phyloP scores from a whole-genome alignment of 108 stramenopile species.

The Ochromonas danica region DNA sequence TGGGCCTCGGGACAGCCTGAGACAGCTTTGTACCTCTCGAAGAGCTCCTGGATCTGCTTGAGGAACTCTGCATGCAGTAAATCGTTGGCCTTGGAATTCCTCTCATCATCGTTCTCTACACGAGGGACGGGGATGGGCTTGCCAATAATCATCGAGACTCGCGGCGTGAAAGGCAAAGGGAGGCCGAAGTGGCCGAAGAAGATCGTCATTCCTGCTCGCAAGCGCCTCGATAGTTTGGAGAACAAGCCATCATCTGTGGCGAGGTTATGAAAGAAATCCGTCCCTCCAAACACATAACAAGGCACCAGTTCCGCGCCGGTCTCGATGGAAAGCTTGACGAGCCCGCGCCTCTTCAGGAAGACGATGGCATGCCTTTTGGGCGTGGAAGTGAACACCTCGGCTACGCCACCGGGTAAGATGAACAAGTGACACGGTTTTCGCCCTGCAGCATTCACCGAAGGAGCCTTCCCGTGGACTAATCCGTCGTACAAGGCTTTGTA shows the following conservation, averaged over 20 bases:
- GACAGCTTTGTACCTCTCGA: constrained; percentile 31
- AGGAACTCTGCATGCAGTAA: background rate
- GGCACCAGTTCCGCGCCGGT: background rate
- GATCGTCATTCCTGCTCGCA: constrained; percentile 8
- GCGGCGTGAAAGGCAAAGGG: constrained; percentile 22
- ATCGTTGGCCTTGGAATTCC: background rate
- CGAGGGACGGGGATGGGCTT: background rate
- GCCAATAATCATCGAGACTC: constrained; percentile 7
- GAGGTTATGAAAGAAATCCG: constrained; percentile 33
- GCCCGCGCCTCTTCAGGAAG: background rate
- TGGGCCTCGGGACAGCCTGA: constrained; percentile 28
- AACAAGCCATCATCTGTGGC: constrained; percentile 23
- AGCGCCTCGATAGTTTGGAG: background rate
- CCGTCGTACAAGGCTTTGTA: constrained; percentile 27
- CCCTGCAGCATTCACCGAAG: constrained; percentile 6
- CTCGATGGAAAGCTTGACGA: constrained; percentile 11
- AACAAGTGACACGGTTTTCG: constrained; percentile 2
- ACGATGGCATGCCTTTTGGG: constrained; percentile 10
- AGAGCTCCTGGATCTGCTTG: background rate
- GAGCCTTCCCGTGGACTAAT: background rate
- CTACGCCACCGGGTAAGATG: constrained; percentile 27
- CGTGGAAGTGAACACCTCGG: constrained; percentile 5
- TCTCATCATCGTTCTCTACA: background rate
- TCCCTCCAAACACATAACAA: constrained; percentile 32
- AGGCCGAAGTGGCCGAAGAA: constrained; percentile 27